phyloP scores from a whole-genome alignment of 805 yeast genomes.

The Naumovozyma castellii region DNA sequence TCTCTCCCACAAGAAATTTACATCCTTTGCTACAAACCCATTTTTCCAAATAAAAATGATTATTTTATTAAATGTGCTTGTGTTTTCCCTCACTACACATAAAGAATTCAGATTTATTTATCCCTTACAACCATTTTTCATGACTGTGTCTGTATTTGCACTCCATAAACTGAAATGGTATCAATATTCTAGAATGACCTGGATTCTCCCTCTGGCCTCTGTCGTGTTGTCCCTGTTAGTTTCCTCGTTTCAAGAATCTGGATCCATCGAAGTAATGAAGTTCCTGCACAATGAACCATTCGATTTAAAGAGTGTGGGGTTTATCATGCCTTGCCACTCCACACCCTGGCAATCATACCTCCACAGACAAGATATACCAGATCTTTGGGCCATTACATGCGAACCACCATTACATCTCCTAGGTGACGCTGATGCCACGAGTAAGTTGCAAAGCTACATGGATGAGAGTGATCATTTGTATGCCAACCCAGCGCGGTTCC shows the following conservation, averaged over 20 bases:
- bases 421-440: conserved; percentile 20
- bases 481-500: conserved; percentile 49
- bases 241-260: conserved; percentile 58
- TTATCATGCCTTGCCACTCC: conserved; percentile 92
- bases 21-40: conserved; percentile 3
- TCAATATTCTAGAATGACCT: conserved; percentile 3
- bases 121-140: conserved; percentile 70
- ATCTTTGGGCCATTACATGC: conserved; percentile 76
- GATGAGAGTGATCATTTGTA: conserved; percentile 87
- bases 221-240: conserved; percentile 1
- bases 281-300: conserved; percentile 35
- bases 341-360: conserved; percentile 89
- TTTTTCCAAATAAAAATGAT: conserved; percentile 25
- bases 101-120: conserved; percentile 88
- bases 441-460: conserved; percentile 40
- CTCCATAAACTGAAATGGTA: conserved; percentile 1
- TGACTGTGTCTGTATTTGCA: conserved; percentile 41
- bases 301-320: conserved; percentile 51
- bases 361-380: conserved; percentile 44
- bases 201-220: conserved; percentile 17
- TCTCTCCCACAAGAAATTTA: conserved; percentile 4
- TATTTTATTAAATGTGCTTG: conserved; percentile 36
- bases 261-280: conserved; percentile 62
- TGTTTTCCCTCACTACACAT: conserved; percentile 64
- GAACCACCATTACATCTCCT: conserved; percentile 65